These are phyloP conservation scores for Cutaneotrichosporon cutaneum DNA, from an alignment of 1,284 basidiomycete genomes.

Conservation along the genomic window DNA sequence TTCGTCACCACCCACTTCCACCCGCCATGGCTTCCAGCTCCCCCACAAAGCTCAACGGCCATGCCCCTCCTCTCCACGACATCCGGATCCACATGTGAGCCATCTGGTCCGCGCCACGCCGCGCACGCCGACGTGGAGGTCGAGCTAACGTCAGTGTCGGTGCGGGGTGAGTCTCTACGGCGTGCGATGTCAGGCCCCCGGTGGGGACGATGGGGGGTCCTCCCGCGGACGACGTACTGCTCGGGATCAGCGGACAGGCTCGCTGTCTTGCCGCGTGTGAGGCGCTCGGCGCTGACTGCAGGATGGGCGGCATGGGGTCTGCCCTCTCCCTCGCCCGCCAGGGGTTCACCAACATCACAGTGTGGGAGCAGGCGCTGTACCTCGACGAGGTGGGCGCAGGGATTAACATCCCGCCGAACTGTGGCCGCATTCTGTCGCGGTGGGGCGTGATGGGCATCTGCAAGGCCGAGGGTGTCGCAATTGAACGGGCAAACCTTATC, in stretches of 20 bases:
- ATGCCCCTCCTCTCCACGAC: slow-evolving; percentile 18
- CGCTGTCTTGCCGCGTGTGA: not conserved
- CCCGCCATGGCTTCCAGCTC: slow-evolving; percentile 5
- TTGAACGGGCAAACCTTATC: slow-evolving; percentile 36
- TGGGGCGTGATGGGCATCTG: slow-evolving; percentile 38
- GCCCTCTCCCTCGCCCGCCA: slow-evolving; percentile 40
- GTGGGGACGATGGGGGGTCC: not conserved
- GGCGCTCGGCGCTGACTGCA: slow-evolving; percentile 13
- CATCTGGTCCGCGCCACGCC: too few species aligned
- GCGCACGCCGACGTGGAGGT: not conserved
- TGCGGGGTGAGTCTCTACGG: slow-evolving; percentile 14
- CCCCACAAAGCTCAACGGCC: slow-evolving; percentile 5
- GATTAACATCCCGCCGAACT: slow-evolving; percentile 46
- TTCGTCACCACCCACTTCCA: not conserved
- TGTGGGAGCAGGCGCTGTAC: slow-evolving; percentile 39
- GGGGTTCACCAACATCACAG: slow-evolving; percentile 41
- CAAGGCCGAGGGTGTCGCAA: slow-evolving; percentile 37
- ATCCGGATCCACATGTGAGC: slow-evolving; percentile 29
- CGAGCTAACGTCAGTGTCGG: slow-evolving; percentile 17
- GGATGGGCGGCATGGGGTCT: slow-evolving; percentile 42
- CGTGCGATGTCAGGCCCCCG: not conserved
- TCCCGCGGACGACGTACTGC: not conserved
- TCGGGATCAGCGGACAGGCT: not conserved
- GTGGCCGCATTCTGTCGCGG: slow-evolving; percentile 34
- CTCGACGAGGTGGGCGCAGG: slow-evolving; percentile 48